Percentiles rank a stretch among this genome's conserved stretches.
These are phyloP conservation scores for Aspergillus calidoustus DNA, from an alignment of 2,329 filamentous ascomycete species.

Conservation along the genomic window DNA sequence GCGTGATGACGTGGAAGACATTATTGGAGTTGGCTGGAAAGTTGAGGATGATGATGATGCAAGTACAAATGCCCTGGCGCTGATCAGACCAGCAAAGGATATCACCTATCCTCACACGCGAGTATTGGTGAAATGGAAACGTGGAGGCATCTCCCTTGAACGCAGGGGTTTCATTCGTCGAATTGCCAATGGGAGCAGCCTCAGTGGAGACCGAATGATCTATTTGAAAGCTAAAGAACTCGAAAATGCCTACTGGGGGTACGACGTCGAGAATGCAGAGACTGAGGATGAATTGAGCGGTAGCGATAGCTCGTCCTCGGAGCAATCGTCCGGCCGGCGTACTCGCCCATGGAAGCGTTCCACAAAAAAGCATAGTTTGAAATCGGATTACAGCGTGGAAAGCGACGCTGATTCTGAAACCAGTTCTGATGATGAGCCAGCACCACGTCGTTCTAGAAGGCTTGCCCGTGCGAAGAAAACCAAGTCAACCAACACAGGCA, in stretches of 20 bases:
- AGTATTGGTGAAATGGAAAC: conserved; percentile 24
- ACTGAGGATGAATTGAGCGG: neutral
- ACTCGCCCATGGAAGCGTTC: neutral
- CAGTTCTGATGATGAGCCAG: neutral
- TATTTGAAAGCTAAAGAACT: conserved; percentile 23
- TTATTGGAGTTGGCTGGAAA: conserved; percentile 26
- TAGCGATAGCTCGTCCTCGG: neutral
- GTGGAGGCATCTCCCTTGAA: conserved; percentile 18
- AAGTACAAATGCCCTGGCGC: conserved; percentile 17
- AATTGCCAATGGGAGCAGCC: conserved; percentile 18
- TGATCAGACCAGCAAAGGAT: conserved; percentile 14
- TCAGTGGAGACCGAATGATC: conserved; percentile 22
- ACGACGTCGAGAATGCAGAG: conserved; percentile 7
- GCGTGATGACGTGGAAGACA: conserved; percentile 19
- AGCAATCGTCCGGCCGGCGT: neutral
- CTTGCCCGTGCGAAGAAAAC: neutral
- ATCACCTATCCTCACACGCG: conserved; percentile 22
- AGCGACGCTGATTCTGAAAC: neutral
- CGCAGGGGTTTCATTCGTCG: conserved; percentile 21
- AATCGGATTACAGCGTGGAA: neutral
- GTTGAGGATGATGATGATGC: conserved; percentile 23
- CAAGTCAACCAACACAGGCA: neutral
- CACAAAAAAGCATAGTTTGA: neutral
- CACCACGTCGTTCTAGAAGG: neutral
- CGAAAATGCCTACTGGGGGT: conserved; percentile 12